Base-by-base conservation (phyloP, 108 stramenopile species). In the Nannochloropsis gaditana region DNA sequence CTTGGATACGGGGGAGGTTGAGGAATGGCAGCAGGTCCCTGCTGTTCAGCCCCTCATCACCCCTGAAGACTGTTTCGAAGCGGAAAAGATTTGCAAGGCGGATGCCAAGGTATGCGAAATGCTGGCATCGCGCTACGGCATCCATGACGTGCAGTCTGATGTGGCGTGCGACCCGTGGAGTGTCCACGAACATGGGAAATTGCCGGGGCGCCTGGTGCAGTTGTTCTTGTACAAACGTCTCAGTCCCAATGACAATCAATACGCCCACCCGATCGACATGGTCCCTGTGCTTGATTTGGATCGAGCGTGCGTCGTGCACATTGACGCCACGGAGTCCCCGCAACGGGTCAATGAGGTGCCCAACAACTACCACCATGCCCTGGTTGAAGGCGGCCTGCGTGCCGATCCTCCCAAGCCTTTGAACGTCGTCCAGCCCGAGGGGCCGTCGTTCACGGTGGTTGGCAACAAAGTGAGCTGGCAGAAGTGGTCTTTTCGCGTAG, bases 241-340 rank as follows among this genome's bases (percentile, higher is more conserved):
- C 6, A 92, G 83, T 11, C 11, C 92, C 21, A 86, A 91, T 17
- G 93, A 92, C 90, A 94, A 94, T 85, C 92, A 92, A 80, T 94
- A 94, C 84, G 92, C 93, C 19, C 93, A 94, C 86, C 93, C 93
- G 41, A 93, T 94, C 73, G 93, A 93, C 81, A 89, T 94, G 80
- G 45, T 94, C 9, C 93, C 93, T 11, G 87, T 94, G 9, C 91
- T 94, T 9, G 92, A 93, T 83, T 86, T 94, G 59, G 92, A 91
- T 83, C 45, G 92, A 9, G 80, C 80, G 11, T 59, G 43, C 11
- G 92, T 94, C 31, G 91, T 94, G 2, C 59, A 83, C 44, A 92
- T 94, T 50, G 91, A 91, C 83, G 93, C 90, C 19, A 41, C 19
- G 44, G 11, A 43, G 17, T 44, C 43, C n/a, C 83, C 83, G 8